phyloP scores from a whole-genome alignment of 2,329 filamentous ascomycete genomes.

The Epichloe elymi region DNA sequence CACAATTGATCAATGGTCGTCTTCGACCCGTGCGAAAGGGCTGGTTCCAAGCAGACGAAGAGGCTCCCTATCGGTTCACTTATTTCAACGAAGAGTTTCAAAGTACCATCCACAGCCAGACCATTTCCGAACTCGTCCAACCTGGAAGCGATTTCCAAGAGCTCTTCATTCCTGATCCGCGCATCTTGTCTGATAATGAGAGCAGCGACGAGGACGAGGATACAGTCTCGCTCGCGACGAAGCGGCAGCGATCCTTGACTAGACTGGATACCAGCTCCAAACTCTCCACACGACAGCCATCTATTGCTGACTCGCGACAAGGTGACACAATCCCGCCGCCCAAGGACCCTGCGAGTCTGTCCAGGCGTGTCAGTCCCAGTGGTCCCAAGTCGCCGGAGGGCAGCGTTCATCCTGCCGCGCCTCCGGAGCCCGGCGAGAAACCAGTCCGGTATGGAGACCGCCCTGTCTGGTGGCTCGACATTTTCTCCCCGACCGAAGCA shows the following conservation, averaged over 20 bases:
- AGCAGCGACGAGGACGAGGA: slow-evolving; percentile 45
- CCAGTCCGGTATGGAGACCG: slow-evolving; percentile 58
- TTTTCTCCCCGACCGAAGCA: slow-evolving; percentile 77
- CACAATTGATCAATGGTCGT: slow-evolving; percentile 80
- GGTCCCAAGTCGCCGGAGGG: slow-evolving; percentile 26
- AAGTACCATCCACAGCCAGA: slow-evolving; percentile 91
- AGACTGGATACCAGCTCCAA: slow-evolving; percentile 28
- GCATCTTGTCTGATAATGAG: slow-evolving; percentile 59
- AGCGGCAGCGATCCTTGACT: slow-evolving; percentile 11
- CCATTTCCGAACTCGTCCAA: slow-evolving; percentile 83
- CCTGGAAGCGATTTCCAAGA: slow-evolving; percentile 73
- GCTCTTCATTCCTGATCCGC: slow-evolving; percentile 81
- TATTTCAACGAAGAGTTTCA: slow-evolving; percentile 98
- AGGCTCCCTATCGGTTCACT: slow-evolving; percentile 86
- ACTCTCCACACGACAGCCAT: slow-evolving; percentile 32
- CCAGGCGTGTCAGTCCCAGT: slow-evolving; percentile 35
- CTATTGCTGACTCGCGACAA: slow-evolving; percentile 21
- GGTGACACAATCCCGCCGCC: slow-evolving; percentile 17
- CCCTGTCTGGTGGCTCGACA: slow-evolving; percentile 93
- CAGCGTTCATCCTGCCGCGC: slow-evolving; percentile 7
- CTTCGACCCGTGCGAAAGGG: slow-evolving; percentile 65
- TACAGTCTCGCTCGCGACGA: slow-evolving; percentile 13
- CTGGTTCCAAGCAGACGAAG: slow-evolving; percentile 83
- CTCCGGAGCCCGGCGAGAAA: slow-evolving; percentile 21
- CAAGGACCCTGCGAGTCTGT: slow-evolving; percentile 21